These are phyloP conservation scores for Tausonia pullulans DNA, from an alignment of 1,284 basidiomycete genomes.

Conservation along the genomic window DNA sequence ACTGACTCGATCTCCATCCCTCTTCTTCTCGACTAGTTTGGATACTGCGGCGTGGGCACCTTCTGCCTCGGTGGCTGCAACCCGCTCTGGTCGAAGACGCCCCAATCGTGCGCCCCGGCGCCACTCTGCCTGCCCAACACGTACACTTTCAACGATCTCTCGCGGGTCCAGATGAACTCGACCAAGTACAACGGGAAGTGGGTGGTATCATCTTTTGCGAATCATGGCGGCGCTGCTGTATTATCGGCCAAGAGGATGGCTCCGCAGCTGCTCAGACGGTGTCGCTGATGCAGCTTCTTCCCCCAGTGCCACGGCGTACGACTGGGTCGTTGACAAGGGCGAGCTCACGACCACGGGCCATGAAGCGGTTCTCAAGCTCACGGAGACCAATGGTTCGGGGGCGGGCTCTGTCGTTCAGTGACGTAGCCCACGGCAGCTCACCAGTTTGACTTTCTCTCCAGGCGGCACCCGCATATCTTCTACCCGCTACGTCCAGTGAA, in stretches of 20 bases:
- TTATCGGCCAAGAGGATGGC: too few relatives aligned
- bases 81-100: conserved; percentile 51
- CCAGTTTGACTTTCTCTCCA: conserved; percentile 9
- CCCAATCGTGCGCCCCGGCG: conserved; percentile 55
- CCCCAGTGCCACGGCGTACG: conserved; percentile 43
- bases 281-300: too few relatives aligned
- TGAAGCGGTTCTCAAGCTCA: conserved; percentile 51
- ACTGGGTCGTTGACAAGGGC: conserved; percentile 51
- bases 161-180: conserved; percentile 45
- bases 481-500: conserved; percentile 56
- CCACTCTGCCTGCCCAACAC: conserved; percentile 57
- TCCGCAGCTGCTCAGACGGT: too few relatives aligned
- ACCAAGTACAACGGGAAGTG: conserved; percentile 58
- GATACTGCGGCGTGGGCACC: conserved; percentile 52
- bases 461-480: conserved; percentile 63
- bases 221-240: too few relatives aligned
- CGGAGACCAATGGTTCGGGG: conserved; percentile 42
- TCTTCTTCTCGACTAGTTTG: conserved; percentile 39
- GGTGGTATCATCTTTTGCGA: too few relatives aligned
- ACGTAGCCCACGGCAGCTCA: conserved; percentile 5
- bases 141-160: conserved; percentile 54
- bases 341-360: conserved; percentile 50
- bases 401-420: background rate
- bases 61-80: conserved; percentile 75
- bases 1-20: background rate